Base-by-base conservation (phyloP, 1,139 yeast species). In the Diutina scorzettiae region DNA sequence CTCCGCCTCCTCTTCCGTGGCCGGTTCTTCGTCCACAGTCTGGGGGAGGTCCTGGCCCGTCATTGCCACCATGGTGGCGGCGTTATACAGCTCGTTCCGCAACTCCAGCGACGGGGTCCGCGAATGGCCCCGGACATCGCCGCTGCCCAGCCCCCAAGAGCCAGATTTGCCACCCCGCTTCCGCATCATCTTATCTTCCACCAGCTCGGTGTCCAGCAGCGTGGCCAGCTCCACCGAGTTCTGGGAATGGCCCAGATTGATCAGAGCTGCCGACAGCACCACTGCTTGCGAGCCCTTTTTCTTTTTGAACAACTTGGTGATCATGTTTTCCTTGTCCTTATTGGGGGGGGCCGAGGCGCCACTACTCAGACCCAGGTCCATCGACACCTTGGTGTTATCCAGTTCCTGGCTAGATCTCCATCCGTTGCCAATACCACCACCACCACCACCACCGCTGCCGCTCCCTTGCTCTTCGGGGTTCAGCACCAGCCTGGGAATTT, bases 271-370 rank as follows among this genome's bases (percentile, higher is more conserved):
- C 31, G 27, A 28, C 32, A 9, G 40, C 5, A n/a, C 27, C 20
- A 8, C 36, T 14, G 23, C 14, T 12, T 17, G 20, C 20, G 33
- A 43, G 45, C 60, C 53, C 43, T 62, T 56, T 47, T 66, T 68
- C 54, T 67, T 64, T 52, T 66, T 68, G 59, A 70, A 70, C 24
- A 70, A 58, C 48, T 67, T 68, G 21, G 66, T 52, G 17, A 70
- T 64, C 44, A 68, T 66, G 46, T 65, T 41, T n/a, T 41, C 42
- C 23, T 24, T 24, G 4, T n/a, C 39, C 5, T 5, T 5, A 27
- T 5, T 11, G 18, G 28, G 16, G 4, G 39, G n/a, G 12, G 39
- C 28, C 19, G 16, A 8, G 21, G 9, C 20, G 14, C 30, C 30
- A 27, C 30, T 12, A 27, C 30, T 27, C 37, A 20, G 37, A 9